Percentiles rank a stretch among this genome's conserved stretches.
These are phyloP conservation scores for Plasmodium fragile DNA, from an alignment of 169 alveolate species.

Conservation along the genomic window DNA sequence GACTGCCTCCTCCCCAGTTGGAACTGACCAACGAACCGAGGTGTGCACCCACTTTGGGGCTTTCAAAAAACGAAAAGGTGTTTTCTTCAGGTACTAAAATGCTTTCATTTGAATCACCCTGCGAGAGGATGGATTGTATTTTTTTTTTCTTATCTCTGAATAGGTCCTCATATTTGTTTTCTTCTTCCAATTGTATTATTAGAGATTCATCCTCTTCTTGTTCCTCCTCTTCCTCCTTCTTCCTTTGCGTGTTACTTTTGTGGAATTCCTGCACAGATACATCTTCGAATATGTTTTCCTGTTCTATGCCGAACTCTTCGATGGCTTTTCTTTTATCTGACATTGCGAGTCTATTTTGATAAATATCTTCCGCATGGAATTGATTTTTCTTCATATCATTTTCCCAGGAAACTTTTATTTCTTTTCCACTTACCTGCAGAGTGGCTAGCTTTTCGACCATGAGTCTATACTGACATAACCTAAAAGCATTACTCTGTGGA, in stretches of 20 bases:
- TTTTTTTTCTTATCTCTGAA: constrained; percentile 16
- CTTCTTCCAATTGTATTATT: constrained; percentile 52
- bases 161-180: constrained; percentile 30
- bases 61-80: constrained; percentile 22
- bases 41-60: background rate
- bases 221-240: constrained; percentile 54
- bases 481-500: constrained; percentile 86
- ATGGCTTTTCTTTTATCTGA: constrained; percentile 74
- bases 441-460: constrained; percentile 80
- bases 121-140: constrained; percentile 21
- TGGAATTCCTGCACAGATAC: constrained; percentile 62
- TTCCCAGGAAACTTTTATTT: constrained; percentile 83
- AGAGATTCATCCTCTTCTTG: constrained; percentile 7
- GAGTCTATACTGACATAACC: constrained; percentile 84
- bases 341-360: constrained; percentile 67
- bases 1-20: background rate
- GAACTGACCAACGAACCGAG: background rate
- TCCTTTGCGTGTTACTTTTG: constrained; percentile 60
- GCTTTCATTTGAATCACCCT: constrained; percentile 17
- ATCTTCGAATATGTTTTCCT: constrained; percentile 31
- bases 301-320: constrained; percentile 56
- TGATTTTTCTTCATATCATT: constrained; percentile 76
- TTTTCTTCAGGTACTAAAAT: constrained; percentile 67
- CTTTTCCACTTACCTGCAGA: constrained; percentile 83
- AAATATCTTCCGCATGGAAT: constrained; percentile 51